Conservation (phyloP, 192 early-diverging fungal species). For the Oehlia diaphana region DNA sequence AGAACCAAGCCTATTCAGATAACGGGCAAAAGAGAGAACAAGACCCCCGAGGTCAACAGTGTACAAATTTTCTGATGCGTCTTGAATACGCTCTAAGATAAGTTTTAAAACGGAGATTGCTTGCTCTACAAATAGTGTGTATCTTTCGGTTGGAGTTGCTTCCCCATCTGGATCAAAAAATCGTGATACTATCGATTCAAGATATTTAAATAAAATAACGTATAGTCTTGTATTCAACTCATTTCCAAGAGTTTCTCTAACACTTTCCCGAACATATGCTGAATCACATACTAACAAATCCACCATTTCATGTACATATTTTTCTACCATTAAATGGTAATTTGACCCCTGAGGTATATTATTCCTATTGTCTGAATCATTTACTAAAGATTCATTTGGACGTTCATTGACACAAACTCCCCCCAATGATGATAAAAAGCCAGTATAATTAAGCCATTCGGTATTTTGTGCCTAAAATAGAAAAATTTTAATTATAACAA, state of each 20-base stretch:
- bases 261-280: constrained; percentile 70
- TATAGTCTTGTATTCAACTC: constrained; percentile 71
- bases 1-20: constrained; percentile 65
- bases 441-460: constrained; percentile 82
- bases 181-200: constrained; percentile 54
- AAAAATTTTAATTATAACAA: not conserved
- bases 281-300: constrained; percentile 74
- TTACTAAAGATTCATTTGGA: not conserved
- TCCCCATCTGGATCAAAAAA: constrained; percentile 66
- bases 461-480: constrained; percentile 34
- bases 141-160: constrained; percentile 49
- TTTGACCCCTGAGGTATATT: constrained; percentile 29
- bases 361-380: not conserved
- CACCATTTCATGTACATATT: constrained; percentile 71
- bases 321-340: constrained; percentile 58
- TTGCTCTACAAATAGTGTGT: constrained; percentile 76
- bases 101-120: constrained; percentile 73
- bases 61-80: constrained; percentile 55
- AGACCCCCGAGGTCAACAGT: constrained; percentile 72
- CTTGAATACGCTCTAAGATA: constrained; percentile 69
- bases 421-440: constrained; percentile 78
- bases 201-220: constrained; percentile 55
- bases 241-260: constrained; percentile 76
- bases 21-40: constrained; percentile 66
- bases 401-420: constrained; percentile 57